Evolutionary conservation across 108 stramenopile genomes (phyloP).

Genomic region (Pseudonitzschia delicatissima): DNA sequence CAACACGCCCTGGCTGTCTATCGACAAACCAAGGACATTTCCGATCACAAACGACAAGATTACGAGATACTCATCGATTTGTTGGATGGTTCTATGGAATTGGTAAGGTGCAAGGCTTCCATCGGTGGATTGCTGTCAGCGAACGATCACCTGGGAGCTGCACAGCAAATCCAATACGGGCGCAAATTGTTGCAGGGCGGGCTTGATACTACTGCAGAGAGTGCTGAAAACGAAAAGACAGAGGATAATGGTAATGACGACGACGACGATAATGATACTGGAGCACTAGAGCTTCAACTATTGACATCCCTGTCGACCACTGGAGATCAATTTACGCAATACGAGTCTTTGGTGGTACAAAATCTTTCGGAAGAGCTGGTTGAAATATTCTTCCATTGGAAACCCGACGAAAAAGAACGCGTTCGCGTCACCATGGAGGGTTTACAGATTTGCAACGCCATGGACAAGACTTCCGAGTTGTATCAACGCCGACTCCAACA

Average conservation of each 20-base stretch:
- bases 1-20: constrained; percentile 37
- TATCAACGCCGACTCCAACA: constrained; percentile 70
- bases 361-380: constrained; percentile 77
- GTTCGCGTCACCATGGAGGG: constrained; percentile 52
- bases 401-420: constrained; percentile 18
- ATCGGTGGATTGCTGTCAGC: constrained; percentile 69
- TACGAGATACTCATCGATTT: constrained; percentile 49
- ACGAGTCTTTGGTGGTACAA: constrained; percentile 75
- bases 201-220: background rate
- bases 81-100: constrained; percentile 71
- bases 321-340: constrained; percentile 70
- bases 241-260: constrained; percentile 2
- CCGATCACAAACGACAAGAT: constrained; percentile 51
- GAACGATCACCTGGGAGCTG: constrained; percentile 71
- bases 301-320: constrained; percentile 58
- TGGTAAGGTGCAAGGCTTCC: constrained; percentile 59
- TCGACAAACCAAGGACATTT: constrained; percentile 29
- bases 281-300: constrained; percentile 37
- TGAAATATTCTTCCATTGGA: constrained; percentile 80
- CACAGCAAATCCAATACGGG: constrained; percentile 71
- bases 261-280: constrained; percentile 1
- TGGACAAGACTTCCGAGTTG: constrained; percentile 34
- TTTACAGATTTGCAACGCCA: constrained; percentile 43
- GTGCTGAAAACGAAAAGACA: background rate
- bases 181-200: constrained; percentile 48